Percentiles rank a stretch among this genome's conserved stretches.
Evolutionary conservation across 768 basidiomycete genomes (phyloP).

Genomic region (Gymnopilus junonius): DNA sequence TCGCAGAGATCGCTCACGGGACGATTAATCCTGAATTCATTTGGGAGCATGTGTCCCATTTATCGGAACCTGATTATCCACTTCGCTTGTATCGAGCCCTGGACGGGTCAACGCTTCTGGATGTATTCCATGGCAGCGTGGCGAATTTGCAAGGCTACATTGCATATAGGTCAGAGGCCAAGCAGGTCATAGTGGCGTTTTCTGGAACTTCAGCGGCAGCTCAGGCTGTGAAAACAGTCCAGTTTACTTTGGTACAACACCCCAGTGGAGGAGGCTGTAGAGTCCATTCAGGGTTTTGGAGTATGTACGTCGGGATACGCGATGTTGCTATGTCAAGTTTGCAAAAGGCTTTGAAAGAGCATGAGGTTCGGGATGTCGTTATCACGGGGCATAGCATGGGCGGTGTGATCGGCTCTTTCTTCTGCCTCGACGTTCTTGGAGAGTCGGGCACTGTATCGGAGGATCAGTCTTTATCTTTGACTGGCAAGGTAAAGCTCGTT

Average conservation of each 20-base stretch:
- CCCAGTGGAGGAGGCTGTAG: background rate
- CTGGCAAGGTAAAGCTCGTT: background rate
- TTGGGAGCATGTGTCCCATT: background rate
- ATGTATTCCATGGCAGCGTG: background rate
- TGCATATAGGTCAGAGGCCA: background rate
- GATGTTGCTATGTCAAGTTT: background rate
- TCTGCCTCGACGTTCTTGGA: background rate
- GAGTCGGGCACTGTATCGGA: background rate
- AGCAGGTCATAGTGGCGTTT: background rate
- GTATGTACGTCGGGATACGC: background rate
- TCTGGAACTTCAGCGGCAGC: background rate
- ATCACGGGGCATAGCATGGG: background rate
- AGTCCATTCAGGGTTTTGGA: background rate
- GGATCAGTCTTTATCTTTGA: background rate
- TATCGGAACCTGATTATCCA: background rate
- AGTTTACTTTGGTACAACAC: background rate
- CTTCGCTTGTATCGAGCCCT: background rate
- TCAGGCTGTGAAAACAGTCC: background rate
- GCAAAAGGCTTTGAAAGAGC: background rate
- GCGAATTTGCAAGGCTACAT: background rate
- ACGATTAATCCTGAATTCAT: background rate
- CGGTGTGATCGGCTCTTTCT: background rate
- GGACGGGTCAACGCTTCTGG: background rate
- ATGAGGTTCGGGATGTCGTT: background rate
- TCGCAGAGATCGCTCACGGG: conserved; percentile 1